A percentile compares a stretch with the other conserved stretches of the same genome.
These are phyloP conservation scores for Anethum foeniculum DNA, from an alignment of 140 eudicot genomes.

Conservation along the genomic window DNA sequence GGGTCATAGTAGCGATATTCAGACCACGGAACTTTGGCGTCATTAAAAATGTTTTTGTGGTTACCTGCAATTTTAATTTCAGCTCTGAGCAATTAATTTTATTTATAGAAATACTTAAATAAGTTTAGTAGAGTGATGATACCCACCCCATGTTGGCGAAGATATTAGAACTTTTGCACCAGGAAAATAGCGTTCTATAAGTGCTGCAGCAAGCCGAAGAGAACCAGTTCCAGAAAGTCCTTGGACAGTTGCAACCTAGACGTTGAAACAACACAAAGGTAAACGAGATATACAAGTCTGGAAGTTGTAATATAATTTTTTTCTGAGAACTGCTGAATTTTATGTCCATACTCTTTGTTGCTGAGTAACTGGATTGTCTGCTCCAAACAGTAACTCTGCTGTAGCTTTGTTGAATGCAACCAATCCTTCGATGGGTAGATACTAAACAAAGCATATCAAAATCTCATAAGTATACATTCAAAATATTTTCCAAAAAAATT, in stretches of 20 bases:
- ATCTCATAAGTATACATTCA: constrained; percentile 7
- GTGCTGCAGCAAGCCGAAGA: constrained; percentile 93
- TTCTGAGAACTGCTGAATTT: constrained; percentile 4
- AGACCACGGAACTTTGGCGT: constrained; percentile 98
- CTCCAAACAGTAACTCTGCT: constrained; percentile 89
- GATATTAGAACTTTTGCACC: constrained; percentile 90
- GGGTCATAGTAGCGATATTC: constrained; percentile 97
- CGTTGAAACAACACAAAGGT: neutral
- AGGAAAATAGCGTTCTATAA: constrained; percentile 87
- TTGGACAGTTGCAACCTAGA: constrained; percentile 92
- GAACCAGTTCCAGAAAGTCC: constrained; percentile 99
- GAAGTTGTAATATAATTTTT: neutral
- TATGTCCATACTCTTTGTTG: constrained; percentile 56
- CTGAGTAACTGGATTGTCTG: constrained; percentile 66
- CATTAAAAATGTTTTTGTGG: constrained; percentile 95
- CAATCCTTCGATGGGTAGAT: constrained; percentile 98
- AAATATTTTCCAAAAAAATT: neutral
- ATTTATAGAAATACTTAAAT: neutral
- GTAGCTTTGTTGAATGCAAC: constrained; percentile 97
- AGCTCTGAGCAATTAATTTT: constrained; percentile 4
- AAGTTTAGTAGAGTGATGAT: constrained; percentile 11
- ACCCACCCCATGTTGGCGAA: constrained; percentile 93
- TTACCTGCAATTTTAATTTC: constrained; percentile 51
- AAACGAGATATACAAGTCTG: neutral
- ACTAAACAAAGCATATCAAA: constrained; percentile 40